phyloP scores from a whole-genome alignment of 306 rosid genomes.

The Quercus cerris region DNA sequence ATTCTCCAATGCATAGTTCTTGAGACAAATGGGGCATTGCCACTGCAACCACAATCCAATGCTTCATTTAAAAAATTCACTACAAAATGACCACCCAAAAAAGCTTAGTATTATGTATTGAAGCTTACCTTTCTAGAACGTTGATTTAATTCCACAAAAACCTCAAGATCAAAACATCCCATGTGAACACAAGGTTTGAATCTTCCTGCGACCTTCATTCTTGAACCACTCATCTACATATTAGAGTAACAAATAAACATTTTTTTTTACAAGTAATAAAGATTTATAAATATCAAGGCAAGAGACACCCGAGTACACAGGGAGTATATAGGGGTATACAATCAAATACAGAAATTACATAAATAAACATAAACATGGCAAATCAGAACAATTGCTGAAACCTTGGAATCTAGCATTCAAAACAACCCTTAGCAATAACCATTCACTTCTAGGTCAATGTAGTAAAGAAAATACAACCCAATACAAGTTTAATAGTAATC shows the following conservation, averaged over 20 bases:
- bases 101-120: not conserved
- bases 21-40: constrained; percentile 96
- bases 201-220: constrained; percentile 98
- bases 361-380: not conserved
- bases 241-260: constrained; percentile 17
- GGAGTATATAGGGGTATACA: too few species aligned
- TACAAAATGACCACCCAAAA: not conserved
- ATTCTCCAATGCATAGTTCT: constrained; percentile 86
- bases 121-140: constrained; percentile 90
- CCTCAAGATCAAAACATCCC: constrained; percentile 98
- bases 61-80: constrained; percentile 12
- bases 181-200: constrained; percentile 93
- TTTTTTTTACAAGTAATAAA: too few species aligned
- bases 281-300: too few species aligned
- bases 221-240: constrained; percentile 93
- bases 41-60: constrained; percentile 73
- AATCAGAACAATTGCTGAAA: constrained; percentile 14
- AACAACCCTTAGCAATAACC: not conserved
- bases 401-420: not conserved
- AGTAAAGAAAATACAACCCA: not conserved
- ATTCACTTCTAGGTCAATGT: not conserved
- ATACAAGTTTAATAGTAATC: not conserved
- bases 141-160: constrained; percentile 94
- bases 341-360: too few species aligned
- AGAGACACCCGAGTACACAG: too few species aligned